Conservation (phyloP, 2,329 filamentous ascomycete genomes). For the Clarireedia monteithiana region DNA sequence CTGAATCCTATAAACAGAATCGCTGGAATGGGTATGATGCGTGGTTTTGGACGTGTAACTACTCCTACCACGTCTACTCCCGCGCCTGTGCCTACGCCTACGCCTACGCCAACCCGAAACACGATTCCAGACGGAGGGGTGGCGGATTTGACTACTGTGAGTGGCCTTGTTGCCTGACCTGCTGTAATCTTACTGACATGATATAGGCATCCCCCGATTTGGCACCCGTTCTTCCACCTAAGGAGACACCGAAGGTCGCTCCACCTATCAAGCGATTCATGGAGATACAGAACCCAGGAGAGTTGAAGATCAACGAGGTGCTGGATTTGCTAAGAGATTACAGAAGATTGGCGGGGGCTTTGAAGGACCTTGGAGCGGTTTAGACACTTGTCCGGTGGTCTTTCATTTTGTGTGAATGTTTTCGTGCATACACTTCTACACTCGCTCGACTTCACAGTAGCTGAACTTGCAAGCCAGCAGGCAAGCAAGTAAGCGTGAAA, state of each 20-base stretch:
- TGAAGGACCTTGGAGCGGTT: constrained; percentile 57
- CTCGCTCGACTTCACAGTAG: neutral
- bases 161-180: constrained; percentile 16
- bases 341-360: constrained; percentile 56
- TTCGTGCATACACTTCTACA: neutral
- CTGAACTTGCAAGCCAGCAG: too few species aligned
- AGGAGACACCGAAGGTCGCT: constrained; percentile 46
- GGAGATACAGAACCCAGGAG: constrained; percentile 60
- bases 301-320: constrained; percentile 67
- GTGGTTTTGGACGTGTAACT: constrained; percentile 58
- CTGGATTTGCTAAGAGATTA: constrained; percentile 67
- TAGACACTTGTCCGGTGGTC: constrained; percentile 8
- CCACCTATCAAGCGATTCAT: constrained; percentile 68
- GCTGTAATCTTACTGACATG: neutral
- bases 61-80: constrained; percentile 34
- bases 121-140: constrained; percentile 40
- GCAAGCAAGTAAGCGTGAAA: too few species aligned
- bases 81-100: constrained; percentile 25
- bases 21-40: constrained; percentile 64
- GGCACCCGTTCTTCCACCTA: constrained; percentile 46
- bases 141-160: constrained; percentile 46
- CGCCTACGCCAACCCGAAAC: constrained; percentile 18
- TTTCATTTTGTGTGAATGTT: neutral
- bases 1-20: constrained; percentile 79
- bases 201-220: constrained; percentile 53